These are phyloP conservation scores for Naganishia vaughanmartiniae DNA, from an alignment of 768 basidiomycete species.

Conservation along the genomic window DNA sequence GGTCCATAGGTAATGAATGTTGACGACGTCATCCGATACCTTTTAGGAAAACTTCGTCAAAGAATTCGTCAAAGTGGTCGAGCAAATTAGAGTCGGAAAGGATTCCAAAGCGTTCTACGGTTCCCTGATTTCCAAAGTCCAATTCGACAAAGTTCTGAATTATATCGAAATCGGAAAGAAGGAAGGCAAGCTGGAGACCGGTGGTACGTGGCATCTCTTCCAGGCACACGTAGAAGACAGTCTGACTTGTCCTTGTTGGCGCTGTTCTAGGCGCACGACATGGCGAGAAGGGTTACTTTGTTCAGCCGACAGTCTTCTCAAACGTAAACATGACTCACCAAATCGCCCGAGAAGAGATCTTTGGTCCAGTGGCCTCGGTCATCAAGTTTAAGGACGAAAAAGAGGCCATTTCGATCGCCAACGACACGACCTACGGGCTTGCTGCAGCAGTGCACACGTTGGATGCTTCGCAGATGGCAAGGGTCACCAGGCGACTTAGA, in stretches of 20 bases:
- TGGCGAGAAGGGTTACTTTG: slow-evolving; percentile 75
- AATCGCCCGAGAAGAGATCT: slow-evolving; percentile 32
- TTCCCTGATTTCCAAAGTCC: slow-evolving; percentile 39
- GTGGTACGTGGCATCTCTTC: slow-evolving; percentile 54
- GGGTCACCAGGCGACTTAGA: too few species aligned
- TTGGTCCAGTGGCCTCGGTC: slow-evolving; percentile 29
- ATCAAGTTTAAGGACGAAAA: slow-evolving; percentile 28
- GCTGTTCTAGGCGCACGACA: slow-evolving; percentile 50
- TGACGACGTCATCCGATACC: too few species aligned
- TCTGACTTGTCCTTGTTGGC: neutral
- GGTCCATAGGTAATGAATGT: too few species aligned
- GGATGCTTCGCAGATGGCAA: too few species aligned
- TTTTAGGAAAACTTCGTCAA: neutral
- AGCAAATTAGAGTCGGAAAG: slow-evolving; percentile 27
- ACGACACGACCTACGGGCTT: slow-evolving; percentile 58
- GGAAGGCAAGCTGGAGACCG: slow-evolving; percentile 64
- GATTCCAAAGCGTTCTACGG: slow-evolving; percentile 3
- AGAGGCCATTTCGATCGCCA: slow-evolving; percentile 25
- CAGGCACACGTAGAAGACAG: slow-evolving; percentile 54
- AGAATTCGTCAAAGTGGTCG: slow-evolving; percentile 2
- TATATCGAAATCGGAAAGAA: slow-evolving; percentile 74
- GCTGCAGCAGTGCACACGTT: slow-evolving; percentile 77
- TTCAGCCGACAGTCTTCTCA: slow-evolving; percentile 58
- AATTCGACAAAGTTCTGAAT: slow-evolving; percentile 59
- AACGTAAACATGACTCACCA: slow-evolving; percentile 45